A percentile compares a stretch with the other conserved stretches of the same genome.
Evolutionary conservation across 768 basidiomycete genomes (phyloP).

Genomic region (Russula vinacea): DNA sequence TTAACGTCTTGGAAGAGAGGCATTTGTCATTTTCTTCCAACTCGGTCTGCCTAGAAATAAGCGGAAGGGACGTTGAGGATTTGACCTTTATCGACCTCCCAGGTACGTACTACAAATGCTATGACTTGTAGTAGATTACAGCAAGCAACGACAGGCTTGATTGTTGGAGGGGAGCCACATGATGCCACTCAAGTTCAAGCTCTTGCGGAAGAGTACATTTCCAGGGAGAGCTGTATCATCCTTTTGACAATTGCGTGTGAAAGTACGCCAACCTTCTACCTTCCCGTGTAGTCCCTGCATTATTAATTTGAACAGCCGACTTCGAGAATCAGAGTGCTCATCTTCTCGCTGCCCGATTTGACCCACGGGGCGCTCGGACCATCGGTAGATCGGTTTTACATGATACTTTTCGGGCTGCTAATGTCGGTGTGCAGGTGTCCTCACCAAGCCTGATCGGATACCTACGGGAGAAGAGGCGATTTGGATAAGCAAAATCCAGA

Average conservation of each 20-base stretch:
- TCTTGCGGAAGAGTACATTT: constrained; percentile 58
- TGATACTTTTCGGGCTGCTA: neutral
- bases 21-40: constrained; percentile 40
- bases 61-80: constrained; percentile 40
- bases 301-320: constrained; percentile 49
- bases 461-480: constrained; percentile 18
- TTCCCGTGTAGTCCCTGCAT: neutral
- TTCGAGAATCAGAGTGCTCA: constrained; percentile 79
- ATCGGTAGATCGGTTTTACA: constrained; percentile 48
- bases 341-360: constrained; percentile 55
- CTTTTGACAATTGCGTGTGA: constrained; percentile 62
- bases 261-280: constrained; percentile 42
- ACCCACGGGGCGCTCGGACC: constrained; percentile 62
- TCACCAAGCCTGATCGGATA: constrained; percentile 25
- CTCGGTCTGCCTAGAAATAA: constrained; percentile 40
- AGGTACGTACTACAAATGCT: constrained; percentile 32
- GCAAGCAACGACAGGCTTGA: constrained; percentile 46
- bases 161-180: constrained; percentile 49
- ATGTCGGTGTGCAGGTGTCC: constrained; percentile 13
- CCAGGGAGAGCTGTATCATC: constrained; percentile 59
- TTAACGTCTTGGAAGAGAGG: constrained; percentile 29
- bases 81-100: constrained; percentile 44
- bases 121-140: neutral
- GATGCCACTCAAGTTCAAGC: constrained; percentile 62
- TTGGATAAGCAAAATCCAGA: constrained; percentile 21